A percentile compares a stretch with the other conserved stretches of the same genome.
Evolutionary conservation across 768 basidiomycete species (phyloP).

Genomic region (Amanita phalloides): DNA sequence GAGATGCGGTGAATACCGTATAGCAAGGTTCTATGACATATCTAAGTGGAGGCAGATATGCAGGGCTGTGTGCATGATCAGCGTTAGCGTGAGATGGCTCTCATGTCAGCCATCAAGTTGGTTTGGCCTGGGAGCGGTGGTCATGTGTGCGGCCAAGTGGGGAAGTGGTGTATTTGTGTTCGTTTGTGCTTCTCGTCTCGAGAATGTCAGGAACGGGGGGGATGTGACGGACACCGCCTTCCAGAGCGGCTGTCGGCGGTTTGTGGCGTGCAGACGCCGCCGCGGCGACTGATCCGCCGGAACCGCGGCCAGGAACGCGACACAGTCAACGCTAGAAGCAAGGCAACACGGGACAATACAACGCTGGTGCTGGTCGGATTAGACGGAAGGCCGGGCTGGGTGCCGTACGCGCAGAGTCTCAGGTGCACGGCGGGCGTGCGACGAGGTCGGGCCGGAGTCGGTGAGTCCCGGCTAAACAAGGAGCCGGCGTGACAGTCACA

Average conservation of each 20-base stretch:
- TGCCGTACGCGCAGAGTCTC: not conserved
- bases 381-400: not conserved
- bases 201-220: not conserved
- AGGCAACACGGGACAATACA: not conserved
- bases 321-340: too few relatives aligned
- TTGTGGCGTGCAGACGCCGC: not conserved
- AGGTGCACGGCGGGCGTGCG: not conserved
- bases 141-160: not conserved
- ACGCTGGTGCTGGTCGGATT: not conserved
- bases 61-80: not conserved
- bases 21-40: not conserved
- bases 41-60: not conserved
- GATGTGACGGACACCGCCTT: not conserved
- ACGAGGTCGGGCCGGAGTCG: not conserved
- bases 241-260: not conserved
- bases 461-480: not conserved
- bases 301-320: not conserved
- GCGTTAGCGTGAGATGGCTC: constrained; percentile 3
- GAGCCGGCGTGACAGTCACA: not conserved
- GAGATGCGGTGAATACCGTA: not conserved
- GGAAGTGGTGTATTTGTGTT: not conserved
- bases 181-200: not conserved
- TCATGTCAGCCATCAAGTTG: not conserved
- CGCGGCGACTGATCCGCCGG: not conserved
- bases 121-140: not conserved